A percentile compares a stretch with the other conserved stretches of the same genome.
phyloP scores from a whole-genome alignment of 345 rosid genomes.

The Corymbia maculata region DNA sequence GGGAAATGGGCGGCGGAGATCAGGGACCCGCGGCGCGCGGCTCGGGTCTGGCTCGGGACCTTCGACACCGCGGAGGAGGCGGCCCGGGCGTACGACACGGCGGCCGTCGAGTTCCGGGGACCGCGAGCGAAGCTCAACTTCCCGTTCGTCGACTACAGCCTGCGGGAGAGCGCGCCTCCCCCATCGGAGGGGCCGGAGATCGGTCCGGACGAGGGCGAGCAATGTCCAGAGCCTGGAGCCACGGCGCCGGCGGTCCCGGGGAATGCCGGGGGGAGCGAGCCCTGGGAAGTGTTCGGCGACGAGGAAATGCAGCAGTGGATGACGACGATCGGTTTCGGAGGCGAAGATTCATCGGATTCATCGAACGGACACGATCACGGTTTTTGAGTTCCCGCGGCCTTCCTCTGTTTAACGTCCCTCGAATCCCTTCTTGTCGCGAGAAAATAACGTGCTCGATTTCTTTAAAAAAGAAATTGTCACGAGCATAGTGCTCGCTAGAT shows the following conservation, averaged over 20 bases:
- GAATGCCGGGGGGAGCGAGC: conserved; percentile 8
- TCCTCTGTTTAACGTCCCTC: not conserved
- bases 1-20: conserved; percentile 99
- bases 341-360: conserved; percentile 51
- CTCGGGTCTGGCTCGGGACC: conserved; percentile 91
- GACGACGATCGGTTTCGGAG: conserved; percentile 53
- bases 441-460: not conserved
- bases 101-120: conserved; percentile 41
- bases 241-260: not conserved
- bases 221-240: not conserved
- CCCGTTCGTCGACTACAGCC: conserved; percentile 37
- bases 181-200: not conserved
- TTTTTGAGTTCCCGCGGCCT: not conserved
- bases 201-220: not conserved
- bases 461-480: not conserved
- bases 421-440: not conserved
- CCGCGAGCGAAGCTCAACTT: conserved; percentile 45
- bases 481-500: not conserved
- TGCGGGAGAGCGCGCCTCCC: not conserved
- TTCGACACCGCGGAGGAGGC: conserved; percentile 87
- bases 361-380: not conserved
- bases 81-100: conserved; percentile 87
- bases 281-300: conserved; percentile 28
- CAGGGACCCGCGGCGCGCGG: conserved; percentile 67
- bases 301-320: conserved; percentile 40